Evolutionary conservation across 2,329 filamentous ascomycete genomes (phyloP), one percentile per base, ranked within the genome.

Genomic region (Fusarium longipes): DNA sequence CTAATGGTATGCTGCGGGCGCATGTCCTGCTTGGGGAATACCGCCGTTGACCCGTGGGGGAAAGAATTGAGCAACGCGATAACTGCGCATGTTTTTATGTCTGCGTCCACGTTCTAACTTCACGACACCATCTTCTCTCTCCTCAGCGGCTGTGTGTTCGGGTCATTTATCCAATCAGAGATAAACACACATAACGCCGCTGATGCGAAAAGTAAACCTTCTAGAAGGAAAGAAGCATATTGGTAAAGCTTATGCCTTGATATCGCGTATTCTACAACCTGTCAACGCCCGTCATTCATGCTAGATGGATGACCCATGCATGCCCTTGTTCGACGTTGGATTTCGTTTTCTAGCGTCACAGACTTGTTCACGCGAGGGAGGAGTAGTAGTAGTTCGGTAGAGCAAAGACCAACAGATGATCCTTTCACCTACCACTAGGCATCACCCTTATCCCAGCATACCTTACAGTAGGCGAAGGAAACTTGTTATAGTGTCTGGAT

Each of bases 291-390:
- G 30, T 9, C 3, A 33, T 1, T 9, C 22, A n/a, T 39, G 18
- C 10, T 17, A 15, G 5, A 5, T 1, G 5, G 39, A 22, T 36
- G 20, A 35, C 8, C 3, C 2, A 8, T 2, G 17, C 2, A 8
- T 2, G 17, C 40, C 35, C 38, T 61, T 39, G 45, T n/a, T n/a
- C 50, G 15, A 27, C 24, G 50, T 29, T 47, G 40, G 30, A 32
- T 17, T n/a, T 39, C 33, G 22, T 63, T 63, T 39, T 63, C 60
- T 63, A 63, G 60, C 58, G 50, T 30, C 30, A 29, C 38, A 62
- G 27, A 24, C 43, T 17, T 61, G 29, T 18, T 62, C 15, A 22
- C 32, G 11, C 12, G 27, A 39, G 14, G 22, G 30, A 18, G 9
- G 25, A 6, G 9, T 27, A 9, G 9, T 9, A 27, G 30, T 33